Evolutionary conservation across 2,329 filamentous ascomycete genomes (phyloP).

Genomic region (Sporothrix pseudoabietina): DNA sequence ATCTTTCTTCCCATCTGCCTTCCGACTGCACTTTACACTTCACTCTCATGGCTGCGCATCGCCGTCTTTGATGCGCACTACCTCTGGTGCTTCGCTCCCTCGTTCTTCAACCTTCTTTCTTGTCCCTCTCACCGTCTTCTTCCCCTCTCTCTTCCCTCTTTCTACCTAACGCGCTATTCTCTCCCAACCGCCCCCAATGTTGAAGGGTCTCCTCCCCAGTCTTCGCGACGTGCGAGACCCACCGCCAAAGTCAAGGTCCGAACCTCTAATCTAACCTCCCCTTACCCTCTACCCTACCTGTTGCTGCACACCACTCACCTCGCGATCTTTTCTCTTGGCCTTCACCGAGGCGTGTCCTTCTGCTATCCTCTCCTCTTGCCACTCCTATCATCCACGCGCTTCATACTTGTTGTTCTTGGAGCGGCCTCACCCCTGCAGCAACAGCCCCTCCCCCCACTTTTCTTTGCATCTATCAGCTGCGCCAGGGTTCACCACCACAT

Average conservation of each 20-base stretch:
- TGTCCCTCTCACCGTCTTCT: not conserved
- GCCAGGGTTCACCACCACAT: not conserved
- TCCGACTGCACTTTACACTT: not conserved
- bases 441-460: conserved; percentile 30
- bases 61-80: conserved; percentile 21
- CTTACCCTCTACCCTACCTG: not conserved
- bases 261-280: conserved; percentile 13
- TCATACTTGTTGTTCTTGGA: not conserved
- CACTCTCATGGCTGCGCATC: conserved; percentile 17
- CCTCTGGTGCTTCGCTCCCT: not conserved
- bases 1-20: not conserved
- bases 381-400: not conserved
- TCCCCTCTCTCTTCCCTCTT: not conserved
- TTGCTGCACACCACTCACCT: conserved; percentile 8
- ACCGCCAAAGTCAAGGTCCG: conserved; percentile 39
- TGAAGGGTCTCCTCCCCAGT: conserved; percentile 38
- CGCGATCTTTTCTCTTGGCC: not conserved
- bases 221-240: conserved; percentile 38
- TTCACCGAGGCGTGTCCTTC: not conserved
- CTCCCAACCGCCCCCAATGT: conserved; percentile 33
- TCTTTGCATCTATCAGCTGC: conserved; percentile 13
- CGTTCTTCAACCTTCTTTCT: not conserved
- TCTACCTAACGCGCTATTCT: not conserved
- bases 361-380: not conserved
- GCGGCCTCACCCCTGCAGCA: conserved; percentile 17